Conservation (phyloP, 176 grass and related monocot genomes). For the Phragmites australis region DNA sequence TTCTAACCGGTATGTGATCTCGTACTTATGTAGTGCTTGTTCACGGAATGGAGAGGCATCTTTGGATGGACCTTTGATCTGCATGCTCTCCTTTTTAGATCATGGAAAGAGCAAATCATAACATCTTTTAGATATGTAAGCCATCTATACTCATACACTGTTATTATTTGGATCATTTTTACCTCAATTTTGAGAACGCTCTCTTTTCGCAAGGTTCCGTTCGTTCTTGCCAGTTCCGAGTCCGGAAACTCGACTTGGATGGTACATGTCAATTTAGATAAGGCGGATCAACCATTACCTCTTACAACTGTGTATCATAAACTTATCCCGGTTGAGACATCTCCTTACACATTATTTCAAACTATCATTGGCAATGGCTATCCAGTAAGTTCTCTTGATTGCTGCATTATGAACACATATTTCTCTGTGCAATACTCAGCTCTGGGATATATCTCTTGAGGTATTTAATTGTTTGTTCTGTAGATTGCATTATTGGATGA, state of each 20-base stretch:
- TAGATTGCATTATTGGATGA: slow-evolving; percentile 93
- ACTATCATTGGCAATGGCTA: slow-evolving; percentile 83
- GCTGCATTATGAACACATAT: not conserved
- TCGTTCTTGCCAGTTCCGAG: slow-evolving; percentile 64
- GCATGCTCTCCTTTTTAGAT: slow-evolving; percentile 75
- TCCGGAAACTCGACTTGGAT: slow-evolving; percentile 30
- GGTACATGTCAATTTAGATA: slow-evolving; percentile 71
- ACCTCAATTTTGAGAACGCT: slow-evolving; percentile 10
- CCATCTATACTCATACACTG: slow-evolving; percentile 31
- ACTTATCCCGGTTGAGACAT: slow-evolving; percentile 68
- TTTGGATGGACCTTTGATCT: slow-evolving; percentile 94
- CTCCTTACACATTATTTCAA: slow-evolving; percentile 86
- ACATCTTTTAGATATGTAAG: slow-evolving; percentile 65
- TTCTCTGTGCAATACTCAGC: not conserved
- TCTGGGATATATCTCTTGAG: not conserved
- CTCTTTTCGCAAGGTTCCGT: slow-evolving; percentile 60
- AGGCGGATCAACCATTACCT: slow-evolving; percentile 65
- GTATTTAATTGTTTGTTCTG: slow-evolving; percentile 24
- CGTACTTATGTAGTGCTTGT: slow-evolving; percentile 65
- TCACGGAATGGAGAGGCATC: slow-evolving; percentile 92
- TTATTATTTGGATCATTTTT: slow-evolving; percentile 3
- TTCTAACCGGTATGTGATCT: slow-evolving; percentile 40
- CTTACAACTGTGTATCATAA: slow-evolving; percentile 87
- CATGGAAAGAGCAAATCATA: slow-evolving; percentile 75
- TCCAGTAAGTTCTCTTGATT: slow-evolving; percentile 63